Base-by-base conservation (phyloP, 352 stramenopile genomes). In the Lagenidium giganteum region DNA sequence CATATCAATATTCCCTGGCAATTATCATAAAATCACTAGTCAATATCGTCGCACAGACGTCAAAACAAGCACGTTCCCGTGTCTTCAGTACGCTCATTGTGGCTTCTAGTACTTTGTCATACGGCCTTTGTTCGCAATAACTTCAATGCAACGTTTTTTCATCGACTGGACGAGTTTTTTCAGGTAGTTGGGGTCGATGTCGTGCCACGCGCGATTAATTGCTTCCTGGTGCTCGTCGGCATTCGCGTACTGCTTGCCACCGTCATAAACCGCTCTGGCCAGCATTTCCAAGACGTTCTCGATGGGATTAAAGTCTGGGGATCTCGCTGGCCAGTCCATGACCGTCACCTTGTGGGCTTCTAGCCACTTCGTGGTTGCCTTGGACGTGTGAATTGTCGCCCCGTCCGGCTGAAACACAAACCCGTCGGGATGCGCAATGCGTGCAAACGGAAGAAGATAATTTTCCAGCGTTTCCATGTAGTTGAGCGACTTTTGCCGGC, bases 401-500 rank as follows among this genome's bases (percentile, higher is more conserved):
- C 45, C 45, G 33, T 53, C 45, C 24, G 43, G 45, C 14, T 51
- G 45, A 17, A 31, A 53, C 9, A 45, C 18, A 22, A 47, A 53
- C n/a, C 30, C 45, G 1, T 22, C 37, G 1, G 16, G 24, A 30
- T 42, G 34, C 8, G 17, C 20, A 12, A 39, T 20, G 18, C 54
- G 41, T 0, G 51, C 51, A 17, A 53, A 47, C 0, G 51, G 43
- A 0, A 59, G 6, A 2, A 59, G 7, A 14, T 43, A 53, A 12
- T 59, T 32, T 3, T 24, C 23, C 3, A 59, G 6, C 9, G 51
- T 59, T 24, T 36, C 33, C 1, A 42, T 26, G 40, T 54, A 59
- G 43, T 50, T 27, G 4, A 7, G 14, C 3, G 42, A 52, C 14
- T 14, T 21, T 32, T 59, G 42, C 0, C 11, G 8, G 1, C 50